A percentile compares a stretch with the other conserved stretches of the same genome.
Evolutionary conservation across 169 alveolate genomes (phyloP).

Genomic region (Cryptosporidium muris): DNA sequence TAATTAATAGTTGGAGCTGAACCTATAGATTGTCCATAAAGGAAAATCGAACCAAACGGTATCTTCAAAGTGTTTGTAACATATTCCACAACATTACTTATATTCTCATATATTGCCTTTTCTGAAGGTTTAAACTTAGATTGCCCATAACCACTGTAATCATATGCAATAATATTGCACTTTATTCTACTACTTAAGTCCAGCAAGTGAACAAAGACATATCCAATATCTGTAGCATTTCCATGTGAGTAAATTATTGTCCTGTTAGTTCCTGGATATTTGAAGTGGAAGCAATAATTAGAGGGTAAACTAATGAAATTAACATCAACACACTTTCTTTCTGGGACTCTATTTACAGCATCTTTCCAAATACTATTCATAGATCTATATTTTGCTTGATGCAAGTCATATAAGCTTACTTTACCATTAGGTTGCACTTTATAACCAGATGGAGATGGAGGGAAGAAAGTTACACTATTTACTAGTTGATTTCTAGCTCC

Average conservation of each 20-base stretch:
- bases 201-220: conserved; percentile 70
- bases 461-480: conserved; percentile 46
- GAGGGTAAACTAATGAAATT: conserved; percentile 17
- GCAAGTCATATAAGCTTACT: conserved; percentile 23
- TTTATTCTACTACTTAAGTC: conserved; percentile 70
- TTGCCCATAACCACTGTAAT: conserved; percentile 80
- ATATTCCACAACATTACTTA: conserved; percentile 72
- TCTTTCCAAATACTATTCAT: conserved; percentile 17
- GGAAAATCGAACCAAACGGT: conserved; percentile 37
- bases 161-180: conserved; percentile 76
- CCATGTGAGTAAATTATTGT: conserved; percentile 80
- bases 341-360: conserved; percentile 33
- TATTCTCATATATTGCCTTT: conserved; percentile 61
- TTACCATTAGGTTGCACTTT: conserved; percentile 3
- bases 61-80: conserved; percentile 25
- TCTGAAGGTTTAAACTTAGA: conserved; percentile 72
- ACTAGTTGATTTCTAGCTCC: conserved; percentile 45
- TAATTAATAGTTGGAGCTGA: conserved; percentile 78
- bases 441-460: conserved; percentile 40
- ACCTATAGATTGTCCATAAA: conserved; percentile 80
- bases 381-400: conserved; percentile 20
- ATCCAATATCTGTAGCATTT: conserved; percentile 80
- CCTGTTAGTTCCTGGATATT: conserved; percentile 50
- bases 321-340: conserved; percentile 19
- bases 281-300: conserved; percentile 15